phyloP scores from a whole-genome alignment of 2,329 filamentous ascomycete species.

The Plenodomus biglobosus region DNA sequence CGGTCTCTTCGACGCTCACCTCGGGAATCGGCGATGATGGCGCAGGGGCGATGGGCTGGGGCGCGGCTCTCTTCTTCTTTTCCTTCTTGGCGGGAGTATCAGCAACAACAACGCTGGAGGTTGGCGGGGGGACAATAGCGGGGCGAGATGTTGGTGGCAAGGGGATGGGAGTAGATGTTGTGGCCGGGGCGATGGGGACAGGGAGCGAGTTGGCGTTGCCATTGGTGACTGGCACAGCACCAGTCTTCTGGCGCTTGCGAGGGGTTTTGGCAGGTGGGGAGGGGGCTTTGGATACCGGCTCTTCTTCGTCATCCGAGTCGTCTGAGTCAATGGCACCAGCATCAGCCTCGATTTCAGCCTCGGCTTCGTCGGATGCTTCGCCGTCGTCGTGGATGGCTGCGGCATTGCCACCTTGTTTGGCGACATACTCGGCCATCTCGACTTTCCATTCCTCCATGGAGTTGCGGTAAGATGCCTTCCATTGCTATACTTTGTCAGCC shows the following conservation, averaged over 20 bases:
- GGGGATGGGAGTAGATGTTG: conserved; percentile 27
- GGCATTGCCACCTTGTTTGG: conserved; percentile 43
- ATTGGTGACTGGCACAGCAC: conserved; percentile 28
- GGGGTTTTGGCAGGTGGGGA: conserved; percentile 42
- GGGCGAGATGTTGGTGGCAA: conserved; percentile 29
- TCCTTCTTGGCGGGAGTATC: conserved; percentile 37
- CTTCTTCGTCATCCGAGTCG: conserved; percentile 37
- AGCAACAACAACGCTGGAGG: conserved; percentile 10
- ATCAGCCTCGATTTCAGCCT: conserved; percentile 38
- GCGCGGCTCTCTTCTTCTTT: conserved; percentile 34
- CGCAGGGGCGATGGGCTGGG: conserved; percentile 31
- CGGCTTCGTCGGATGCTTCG: conserved; percentile 24
- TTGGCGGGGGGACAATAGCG: conserved; percentile 17
- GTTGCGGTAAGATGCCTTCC: conserved; percentile 54
- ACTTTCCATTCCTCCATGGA: conserved; percentile 58
- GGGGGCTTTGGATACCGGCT: conserved; percentile 38
- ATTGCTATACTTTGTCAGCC: conserved; percentile 25
- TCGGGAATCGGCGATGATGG: conserved; percentile 18
- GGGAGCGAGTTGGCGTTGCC: conserved; percentile 14
- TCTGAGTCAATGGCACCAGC: conserved; percentile 48
- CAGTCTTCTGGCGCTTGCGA: conserved; percentile 44
- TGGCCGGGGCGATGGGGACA: conserved; percentile 19
- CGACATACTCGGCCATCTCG: conserved; percentile 59
- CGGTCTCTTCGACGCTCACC: conserved; percentile 34
- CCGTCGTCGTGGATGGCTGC: conserved; percentile 50